These are phyloP conservation scores for Trypanosoma grayi DNA, from an alignment of 208 protist species.

Conservation along the genomic window DNA sequence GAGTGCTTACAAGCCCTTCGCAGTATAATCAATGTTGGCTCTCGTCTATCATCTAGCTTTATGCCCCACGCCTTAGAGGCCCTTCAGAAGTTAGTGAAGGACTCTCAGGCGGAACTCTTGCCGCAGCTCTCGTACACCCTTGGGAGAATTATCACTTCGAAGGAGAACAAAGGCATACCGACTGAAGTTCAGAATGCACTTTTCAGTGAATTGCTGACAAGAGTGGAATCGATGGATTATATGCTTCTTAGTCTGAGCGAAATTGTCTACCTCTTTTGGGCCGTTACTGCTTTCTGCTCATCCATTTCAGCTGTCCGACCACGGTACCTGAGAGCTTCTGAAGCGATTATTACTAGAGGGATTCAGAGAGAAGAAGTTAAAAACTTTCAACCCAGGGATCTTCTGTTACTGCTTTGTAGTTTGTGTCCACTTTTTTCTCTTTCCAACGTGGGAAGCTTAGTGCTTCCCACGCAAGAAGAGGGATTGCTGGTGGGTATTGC, in stretches of 20 bases:
- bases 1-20: slow-evolving; percentile 18
- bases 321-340: slow-evolving; percentile 3
- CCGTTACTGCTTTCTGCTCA: slow-evolving; percentile 20
- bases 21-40: slow-evolving; percentile 16
- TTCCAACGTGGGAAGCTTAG: background rate
- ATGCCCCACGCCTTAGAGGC: slow-evolving; percentile 9
- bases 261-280: slow-evolving; percentile 23
- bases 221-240: slow-evolving; percentile 14
- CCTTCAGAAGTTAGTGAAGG: slow-evolving; percentile 16
- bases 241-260: slow-evolving; percentile 17
- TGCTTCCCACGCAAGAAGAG: slow-evolving; percentile 1
- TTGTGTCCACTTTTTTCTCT: slow-evolving; percentile 18
- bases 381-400: slow-evolving; percentile 5
- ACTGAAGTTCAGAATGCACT: slow-evolving; percentile 7
- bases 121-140: slow-evolving; percentile 20
- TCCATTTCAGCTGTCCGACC: slow-evolving; percentile 1
- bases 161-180: slow-evolving; percentile 20
- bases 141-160: slow-evolving; percentile 16
- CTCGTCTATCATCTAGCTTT: slow-evolving; percentile 25
- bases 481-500: slow-evolving; percentile 8
- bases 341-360: slow-evolving; percentile 7
- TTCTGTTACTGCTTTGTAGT: slow-evolving; percentile 18
- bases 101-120: slow-evolving; percentile 15
- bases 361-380: slow-evolving; percentile 14
- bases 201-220: slow-evolving; percentile 10